A percentile compares a stretch with the other conserved stretches of the same genome.
phyloP scores from a whole-genome alignment of 78 protist genomes.

The Paratrimastix pyriformis region DNA sequence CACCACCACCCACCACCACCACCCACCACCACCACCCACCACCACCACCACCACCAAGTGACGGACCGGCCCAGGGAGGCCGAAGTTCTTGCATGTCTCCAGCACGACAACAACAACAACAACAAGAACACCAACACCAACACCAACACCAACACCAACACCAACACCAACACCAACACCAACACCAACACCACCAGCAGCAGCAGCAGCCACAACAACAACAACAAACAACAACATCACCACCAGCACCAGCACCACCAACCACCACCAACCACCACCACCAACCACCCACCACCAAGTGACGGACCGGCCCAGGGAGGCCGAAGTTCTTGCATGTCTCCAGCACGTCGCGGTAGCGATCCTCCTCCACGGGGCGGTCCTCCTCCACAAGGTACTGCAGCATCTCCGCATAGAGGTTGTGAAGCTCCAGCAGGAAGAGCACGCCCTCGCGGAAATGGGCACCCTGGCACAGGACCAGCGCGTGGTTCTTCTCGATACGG shows the following conservation, averaged over 20 bases:
- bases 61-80: too few species aligned
- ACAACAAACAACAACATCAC: background rate
- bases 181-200: background rate
- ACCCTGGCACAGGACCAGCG: constrained; percentile 63
- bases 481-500: constrained; percentile 66
- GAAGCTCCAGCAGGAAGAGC: constrained; percentile 52
- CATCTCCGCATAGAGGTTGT: constrained; percentile 45
- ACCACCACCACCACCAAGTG: too few species aligned
- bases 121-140: background rate
- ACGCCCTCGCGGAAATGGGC: constrained; percentile 55
- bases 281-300: background rate
- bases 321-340: too few species aligned
- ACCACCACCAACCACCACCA: background rate
- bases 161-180: background rate
- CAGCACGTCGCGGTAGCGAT: too few species aligned
- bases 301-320: too few species aligned
- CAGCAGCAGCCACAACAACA: background rate
- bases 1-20: background rate
- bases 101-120: background rate
- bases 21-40: background rate
- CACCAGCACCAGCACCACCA: background rate
- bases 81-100: too few species aligned
- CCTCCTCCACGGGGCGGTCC: constrained; percentile 41
- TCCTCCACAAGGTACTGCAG: constrained; percentile 49
- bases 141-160: background rate